phyloP scores from a whole-genome alignment of 768 basidiomycete species.

The Mycena rosella region DNA sequence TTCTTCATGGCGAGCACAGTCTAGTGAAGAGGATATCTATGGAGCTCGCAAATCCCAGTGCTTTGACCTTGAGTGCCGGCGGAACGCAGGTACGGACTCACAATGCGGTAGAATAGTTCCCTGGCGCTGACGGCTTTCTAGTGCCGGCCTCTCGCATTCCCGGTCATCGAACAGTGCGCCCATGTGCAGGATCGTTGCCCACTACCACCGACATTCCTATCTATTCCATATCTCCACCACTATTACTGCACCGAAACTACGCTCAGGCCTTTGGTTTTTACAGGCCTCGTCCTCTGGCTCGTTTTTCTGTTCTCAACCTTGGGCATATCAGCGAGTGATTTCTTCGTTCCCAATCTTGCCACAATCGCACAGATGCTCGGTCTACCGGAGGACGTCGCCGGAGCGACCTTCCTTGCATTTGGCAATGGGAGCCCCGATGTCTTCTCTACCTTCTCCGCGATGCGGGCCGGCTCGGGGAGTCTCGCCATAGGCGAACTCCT shows the following conservation, averaged over 20 bases:
- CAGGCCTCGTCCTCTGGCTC: conserved; percentile 80
- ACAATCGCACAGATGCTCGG: conserved; percentile 90
- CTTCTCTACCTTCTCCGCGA: conserved; percentile 95
- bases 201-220: conserved; percentile 71
- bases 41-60: conserved; percentile 50
- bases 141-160: conserved; percentile 76
- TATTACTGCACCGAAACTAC: conserved; percentile 78
- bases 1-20: conserved; percentile 47
- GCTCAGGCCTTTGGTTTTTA: conserved; percentile 72
- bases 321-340: conserved; percentile 94
- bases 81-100: conserved; percentile 46
- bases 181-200: conserved; percentile 74
- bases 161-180: conserved; percentile 68
- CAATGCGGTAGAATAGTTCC: neutral
- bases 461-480: conserved; percentile 86
- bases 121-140: conserved; percentile 41
- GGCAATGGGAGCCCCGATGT: conserved; percentile 98
- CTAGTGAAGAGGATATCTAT: conserved; percentile 58
- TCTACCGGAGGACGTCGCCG: conserved; percentile 93
- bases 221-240: conserved; percentile 72
- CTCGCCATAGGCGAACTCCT: conserved; percentile 95
- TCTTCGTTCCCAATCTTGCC: conserved; percentile 96
- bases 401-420: conserved; percentile 96
- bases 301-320: conserved; percentile 95
- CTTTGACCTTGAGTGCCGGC: conserved; percentile 27